A percentile compares a stretch with the other conserved stretches of the same genome.
These are phyloP conservation scores for Chlamydomonas urium DNA, from an alignment of 139 green algal genomes.

Conservation along the genomic window DNA sequence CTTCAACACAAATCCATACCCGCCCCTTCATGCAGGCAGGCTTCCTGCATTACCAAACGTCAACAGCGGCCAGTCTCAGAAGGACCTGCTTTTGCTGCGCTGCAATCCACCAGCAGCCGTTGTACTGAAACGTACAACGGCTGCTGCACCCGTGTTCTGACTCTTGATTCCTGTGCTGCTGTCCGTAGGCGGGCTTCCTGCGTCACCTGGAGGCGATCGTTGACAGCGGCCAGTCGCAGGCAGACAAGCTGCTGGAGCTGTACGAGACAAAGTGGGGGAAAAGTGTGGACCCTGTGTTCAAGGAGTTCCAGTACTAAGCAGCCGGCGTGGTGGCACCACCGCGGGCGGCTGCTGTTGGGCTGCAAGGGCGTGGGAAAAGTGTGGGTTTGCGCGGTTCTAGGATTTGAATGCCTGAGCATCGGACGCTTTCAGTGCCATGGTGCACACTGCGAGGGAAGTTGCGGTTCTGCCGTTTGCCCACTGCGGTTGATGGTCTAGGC, in stretches of 20 bases:
- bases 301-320: conserved; percentile 52
- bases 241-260: conserved; percentile 64
- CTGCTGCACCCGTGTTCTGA: no score
- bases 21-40: no score
- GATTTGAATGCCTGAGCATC: neutral
- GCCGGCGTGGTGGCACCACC: neutral
- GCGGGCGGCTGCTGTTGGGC: neutral
- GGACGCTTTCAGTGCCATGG: neutral
- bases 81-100: no score
- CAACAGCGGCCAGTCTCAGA: no score
- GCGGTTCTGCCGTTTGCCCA: no score
- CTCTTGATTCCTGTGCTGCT: no score
- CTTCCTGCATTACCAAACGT: no score
- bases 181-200: conserved; percentile 60
- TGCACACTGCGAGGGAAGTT: no score
- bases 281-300: conserved; percentile 67
- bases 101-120: no score
- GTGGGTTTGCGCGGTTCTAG: neutral
- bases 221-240: conserved; percentile 55
- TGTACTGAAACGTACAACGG: no score
- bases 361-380: neutral
- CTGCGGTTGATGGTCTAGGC: no score
- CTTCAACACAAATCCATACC: no score
- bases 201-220: conserved; percentile 68
- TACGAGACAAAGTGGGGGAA: conserved; percentile 68